Conservation (phyloP, 768 basidiomycete genomes). For the Pilatotrama ljubarskyi region DNA sequence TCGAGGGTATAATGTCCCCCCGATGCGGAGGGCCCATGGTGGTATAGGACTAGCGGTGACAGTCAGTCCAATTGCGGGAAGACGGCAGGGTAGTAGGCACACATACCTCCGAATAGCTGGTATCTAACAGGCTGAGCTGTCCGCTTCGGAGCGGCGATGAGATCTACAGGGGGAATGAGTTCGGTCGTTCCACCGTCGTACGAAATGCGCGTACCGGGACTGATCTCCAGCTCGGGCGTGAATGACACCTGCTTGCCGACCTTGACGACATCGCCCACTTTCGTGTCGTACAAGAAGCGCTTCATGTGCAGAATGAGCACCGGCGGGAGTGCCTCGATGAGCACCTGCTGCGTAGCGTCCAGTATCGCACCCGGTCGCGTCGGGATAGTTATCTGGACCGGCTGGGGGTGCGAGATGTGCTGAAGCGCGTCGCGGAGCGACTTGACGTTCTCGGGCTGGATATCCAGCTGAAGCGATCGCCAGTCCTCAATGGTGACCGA, state of each 20-base stretch:
- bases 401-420: conserved; percentile 75
- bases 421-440: conserved; percentile 83
- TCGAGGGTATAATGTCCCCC: conserved; percentile 97
- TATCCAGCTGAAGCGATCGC: conserved; percentile 85
- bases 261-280: conserved; percentile 79
- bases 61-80: background rate
- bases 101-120: conserved; percentile 80
- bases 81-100: background rate
- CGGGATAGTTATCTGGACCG: conserved; percentile 70
- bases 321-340: conserved; percentile 81
- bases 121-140: conserved; percentile 57
- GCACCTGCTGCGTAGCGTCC: conserved; percentile 72
- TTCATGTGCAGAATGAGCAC: conserved; percentile 89
- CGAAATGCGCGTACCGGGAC: conserved; percentile 46
- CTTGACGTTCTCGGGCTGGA: conserved; percentile 75
- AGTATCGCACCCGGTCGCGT: conserved; percentile 56
- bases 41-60: conserved; percentile 69
- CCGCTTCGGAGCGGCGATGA: conserved; percentile 56
- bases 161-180: conserved; percentile 40
- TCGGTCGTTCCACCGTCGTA: background rate
- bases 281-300: conserved; percentile 83
- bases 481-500: conserved; percentile 90
- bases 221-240: conserved; percentile 75
- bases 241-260: conserved; percentile 80
- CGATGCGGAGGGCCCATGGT: conserved; percentile 87